Evolutionary conservation across 2,329 filamentous ascomycete species (phyloP), one percentile per base, ranked within the genome.

Genomic region (Periconia sp.): DNA sequence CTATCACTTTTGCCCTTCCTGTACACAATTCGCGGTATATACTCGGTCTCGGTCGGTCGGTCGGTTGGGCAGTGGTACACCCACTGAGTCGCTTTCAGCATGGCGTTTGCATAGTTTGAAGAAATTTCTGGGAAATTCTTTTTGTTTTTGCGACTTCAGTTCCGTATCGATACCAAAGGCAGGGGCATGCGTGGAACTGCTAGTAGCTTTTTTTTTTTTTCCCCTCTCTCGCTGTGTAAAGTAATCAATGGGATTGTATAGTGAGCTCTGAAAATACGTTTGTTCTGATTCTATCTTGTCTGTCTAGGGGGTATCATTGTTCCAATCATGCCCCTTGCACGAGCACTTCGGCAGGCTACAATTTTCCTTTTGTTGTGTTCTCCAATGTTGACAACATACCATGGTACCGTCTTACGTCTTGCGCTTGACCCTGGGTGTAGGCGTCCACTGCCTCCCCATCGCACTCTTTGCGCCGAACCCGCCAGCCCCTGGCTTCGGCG

Each of bases 371-470:
- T n/a, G 10, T 33, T 21, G 12, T 18, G 15, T 38, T 47, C 8
- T 13, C 31, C 23, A 25, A n/a, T 25, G 24, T 30, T 45, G 37
- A 22, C 39, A 19, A 35, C 29, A 9, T 35, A n/a, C n/a, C n/a
- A n/a, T n/a, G n/a, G n/a, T 16, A 8, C 34, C 22, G 6, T 34
- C 21, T 48, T 36, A 57, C 9, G 30, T 39, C 48, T 48, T 59
- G 52, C 56, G 57, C 50, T 37, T 59, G 23, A 46, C 44, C 46
- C 42, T 59, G 10, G 56, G 46, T 35, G 54, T 62, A 37, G 64
- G 61, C 52, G 63, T 64, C 65, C 63, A 66, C 40, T 60, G 54
- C 36, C 40, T 54, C 12, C 39, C 52, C 40, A 42, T 34, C 17
- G 28, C 45, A 17, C 38, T 8, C 39, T 39, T 36, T 35, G 39